Evolutionary conservation across 495 filamentous ascomycete species (phyloP), one percentile per base, ranked within the genome.

Genomic region (Daldinia childiae): DNA sequence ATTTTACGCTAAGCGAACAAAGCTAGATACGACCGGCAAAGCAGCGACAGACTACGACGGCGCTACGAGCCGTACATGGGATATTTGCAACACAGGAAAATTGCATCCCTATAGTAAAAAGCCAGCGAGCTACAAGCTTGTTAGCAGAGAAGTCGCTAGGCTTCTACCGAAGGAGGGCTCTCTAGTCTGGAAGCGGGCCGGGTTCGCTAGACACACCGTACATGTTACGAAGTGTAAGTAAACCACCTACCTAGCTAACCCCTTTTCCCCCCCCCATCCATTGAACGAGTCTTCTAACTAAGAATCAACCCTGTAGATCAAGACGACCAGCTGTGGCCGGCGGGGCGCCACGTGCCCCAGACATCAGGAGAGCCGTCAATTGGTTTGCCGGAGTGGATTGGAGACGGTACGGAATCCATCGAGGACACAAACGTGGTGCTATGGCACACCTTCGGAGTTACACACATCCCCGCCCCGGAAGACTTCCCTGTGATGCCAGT

Each of bases 401-500:
- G 86, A 6, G 89, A 93, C 62, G 88, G 90, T n/a, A 82, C 80
- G 45, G 87, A 83, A 71, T 89, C 83, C 39, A 91, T 97, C 69
- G 92, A 92, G 27, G 91, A 97, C 80, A 91, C 89, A 6, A 92
- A 98, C 79, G 79, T 97, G 24, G 95, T 98, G 3, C 86, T 98
- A 21, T 98, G 95, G 95, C 95, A 98, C 79, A 98, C 95, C 0
- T 98, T 97, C 74, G 95, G 95, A 30, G 82, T 97, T 5, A 94
- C 90, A 7, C 95, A 98, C 78, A 97, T 97, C 85, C 94, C 95
- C 0, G 80, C 93, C 1, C 94, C 94, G 0, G 95, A 98, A 76
- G 95, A 98, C 77, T 98, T 92, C 81, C 95, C 95, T 32, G 85
- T 98, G 73, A 98, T 98, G 95, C 95, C 94, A 1, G 92, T 90